Evolutionary conservation across 225 moss, liverwort and hornwort genomes (phyloP), one percentile per base, ranked within the genome.

Genomic region (Pseudoscleropodium purum): DNA sequence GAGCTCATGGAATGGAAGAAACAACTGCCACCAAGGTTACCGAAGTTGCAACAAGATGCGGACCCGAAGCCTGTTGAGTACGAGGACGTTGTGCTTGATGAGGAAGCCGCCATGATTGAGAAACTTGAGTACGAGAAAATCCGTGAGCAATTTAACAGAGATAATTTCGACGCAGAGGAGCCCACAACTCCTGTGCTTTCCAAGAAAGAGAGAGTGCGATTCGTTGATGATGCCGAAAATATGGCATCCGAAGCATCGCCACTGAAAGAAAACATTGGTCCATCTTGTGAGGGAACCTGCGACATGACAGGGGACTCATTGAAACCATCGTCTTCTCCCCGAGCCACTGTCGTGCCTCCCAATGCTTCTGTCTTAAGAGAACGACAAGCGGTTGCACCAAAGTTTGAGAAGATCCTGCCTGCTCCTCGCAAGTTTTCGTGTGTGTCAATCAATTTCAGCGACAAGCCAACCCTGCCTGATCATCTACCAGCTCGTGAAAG

Each of bases 401-500:
- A 86, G 33, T 88, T 92, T 89, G 90, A 95, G 67, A 92, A 91
- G 65, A 89, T 92, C 37, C 9, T 93, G 39, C 95, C 95, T 84
- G 93, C 92, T 69, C 95, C 93, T 87, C 91, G 95, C 14, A 95
- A 92, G 87, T 81, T 87, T 67, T 87, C 89, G 7, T 85, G 90
- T 62, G 88, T 95, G 15, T 61, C 92, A 26, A 93, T 95, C 63
- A 78, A 81, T 87, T 95, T 95, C 51, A 95, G 90, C n/a, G 86
- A 91, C 37, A 95, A 95, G 74, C 93, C 95, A 82, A 88, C 91
- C n/a, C 74, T 95, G 19, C 93, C 95, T n/a, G 88, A 88, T 84
- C 93, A 95, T 62, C 88, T 95, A 45, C 95, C 95, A 89, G 95
- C 95, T 87, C 95, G 95, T 43, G 93, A 95, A 92, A 95, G 95